Evolutionary conservation across 1,284 basidiomycete genomes (phyloP).

Genomic region (Cutaneotrichosporon mucoides): DNA sequence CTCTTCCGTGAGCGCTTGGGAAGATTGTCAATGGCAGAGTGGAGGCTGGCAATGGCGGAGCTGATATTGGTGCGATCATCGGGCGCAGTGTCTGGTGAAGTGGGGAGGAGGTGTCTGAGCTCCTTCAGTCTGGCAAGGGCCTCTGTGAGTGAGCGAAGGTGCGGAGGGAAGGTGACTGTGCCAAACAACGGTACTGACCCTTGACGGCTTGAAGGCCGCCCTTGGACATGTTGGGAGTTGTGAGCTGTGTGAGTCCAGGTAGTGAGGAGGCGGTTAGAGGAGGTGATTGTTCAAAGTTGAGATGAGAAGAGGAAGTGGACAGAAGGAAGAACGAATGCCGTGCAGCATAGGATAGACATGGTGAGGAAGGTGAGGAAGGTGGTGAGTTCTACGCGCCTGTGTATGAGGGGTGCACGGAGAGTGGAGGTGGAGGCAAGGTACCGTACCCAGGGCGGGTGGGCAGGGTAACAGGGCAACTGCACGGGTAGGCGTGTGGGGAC

Average conservation of each 20-base stretch:
- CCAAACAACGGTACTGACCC: neutral
- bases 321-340: neutral
- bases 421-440: too few relatives aligned
- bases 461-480: too few relatives aligned
- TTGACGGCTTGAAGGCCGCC: conserved; percentile 4
- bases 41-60: neutral
- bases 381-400: too few relatives aligned
- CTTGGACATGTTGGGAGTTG: neutral
- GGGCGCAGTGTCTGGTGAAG: neutral
- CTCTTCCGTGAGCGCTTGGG: conserved; percentile 1
- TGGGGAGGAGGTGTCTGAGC: conserved; percentile 4
- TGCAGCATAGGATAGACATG: neutral
- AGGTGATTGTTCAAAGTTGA: neutral
- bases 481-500: too few relatives aligned
- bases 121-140: neutral
- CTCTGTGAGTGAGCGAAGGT: neutral
- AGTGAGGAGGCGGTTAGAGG: neutral
- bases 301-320: neutral
- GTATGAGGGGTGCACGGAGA: too few relatives aligned
- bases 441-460: too few relatives aligned
- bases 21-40: neutral
- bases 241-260: neutral
- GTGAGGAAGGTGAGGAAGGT: neutral
- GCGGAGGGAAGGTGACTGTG: too few relatives aligned
- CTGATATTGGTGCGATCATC: neutral